Evolutionary conservation across 345 rosid genomes (phyloP), one percentile per base, ranked within the genome.

Genomic region (Reutealis trisperma): DNA sequence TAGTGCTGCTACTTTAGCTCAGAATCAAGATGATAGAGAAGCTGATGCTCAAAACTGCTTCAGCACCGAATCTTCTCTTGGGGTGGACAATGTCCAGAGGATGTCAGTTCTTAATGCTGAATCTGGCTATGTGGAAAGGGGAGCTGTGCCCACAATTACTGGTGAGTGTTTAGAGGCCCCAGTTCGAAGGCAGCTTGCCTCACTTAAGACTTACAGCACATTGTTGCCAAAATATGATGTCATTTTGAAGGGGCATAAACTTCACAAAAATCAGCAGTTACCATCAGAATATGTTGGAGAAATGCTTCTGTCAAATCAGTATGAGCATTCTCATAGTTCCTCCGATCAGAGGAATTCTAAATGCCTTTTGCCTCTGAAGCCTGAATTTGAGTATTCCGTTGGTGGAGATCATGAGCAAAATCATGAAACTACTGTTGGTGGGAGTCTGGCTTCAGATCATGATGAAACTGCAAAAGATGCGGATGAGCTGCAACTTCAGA

Each of bases 171-270:
- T 61, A 34, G 79, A 52, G 59, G 54, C 76, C 16, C 73, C 70
- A 64, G 84, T 81, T 79, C 75, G 58, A 77, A 85, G 88, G 79
- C 77, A 45, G 67, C 62, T 77, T 30, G 74, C 85, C 58, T 80
- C 82, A 54, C 85, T 89, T 63, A 88, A 81, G 76, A 76, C 72
- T 75, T 85, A 84, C 78, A 87, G 90, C 79, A 82, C 73, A 51
- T 34, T 78, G 34, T 59, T 67, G 64, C 78, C 79, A 58, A 84
- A 82, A 57, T 44, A 62, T 51, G 70, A 78, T 45, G 34, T 75
- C 21, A 47, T n/a, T 25, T 60, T 78, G 57, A 80, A 81, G 67
- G 64, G 37, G 45, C 73, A 58, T 59, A 73, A 68, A 45, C 57
- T 37, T 70, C 45, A n/a, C 72, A 25, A 54, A 75, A 51, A 75